Percentiles rank a stretch among this genome's conserved stretches.
These are phyloP conservation scores for Plasmodium cynomolgi DNA, from an alignment of 169 alveolate species.

Conservation along the genomic window DNA sequence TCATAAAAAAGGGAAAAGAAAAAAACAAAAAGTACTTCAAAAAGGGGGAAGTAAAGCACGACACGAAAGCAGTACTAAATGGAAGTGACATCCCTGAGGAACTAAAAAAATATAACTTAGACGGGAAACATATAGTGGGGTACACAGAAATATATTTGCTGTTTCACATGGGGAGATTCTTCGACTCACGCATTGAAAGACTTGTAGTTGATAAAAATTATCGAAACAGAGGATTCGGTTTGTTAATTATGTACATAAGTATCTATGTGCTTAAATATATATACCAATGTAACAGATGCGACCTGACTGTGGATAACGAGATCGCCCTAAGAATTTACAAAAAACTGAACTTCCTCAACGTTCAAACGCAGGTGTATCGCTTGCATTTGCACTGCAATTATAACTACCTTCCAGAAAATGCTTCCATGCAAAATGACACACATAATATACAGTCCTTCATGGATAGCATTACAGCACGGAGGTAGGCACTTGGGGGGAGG, in stretches of 20 bases:
- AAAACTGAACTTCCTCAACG: conserved; percentile 77
- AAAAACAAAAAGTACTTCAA: conserved; percentile 37
- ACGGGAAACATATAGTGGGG: conserved; percentile 75
- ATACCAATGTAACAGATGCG: conserved; percentile 81
- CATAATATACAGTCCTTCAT: conserved; percentile 39
- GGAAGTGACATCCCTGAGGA: conserved; percentile 9
- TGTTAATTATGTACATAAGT: conserved; percentile 73
- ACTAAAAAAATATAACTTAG: conserved; percentile 26
- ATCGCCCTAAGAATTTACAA: conserved; percentile 79
- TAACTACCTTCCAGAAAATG: conserved; percentile 18
- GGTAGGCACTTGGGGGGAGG: background rate
- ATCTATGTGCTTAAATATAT: conserved; percentile 76
- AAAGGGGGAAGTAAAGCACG: background rate
- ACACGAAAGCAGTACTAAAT: conserved; percentile 7
- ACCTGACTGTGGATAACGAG: conserved; percentile 80
- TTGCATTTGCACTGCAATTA: conserved; percentile 50
- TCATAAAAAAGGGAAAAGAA: conserved; percentile 43
- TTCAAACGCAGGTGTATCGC: conserved; percentile 77
- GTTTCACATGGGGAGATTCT: conserved; percentile 85
- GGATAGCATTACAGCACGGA: background rate
- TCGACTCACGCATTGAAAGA: conserved; percentile 84
- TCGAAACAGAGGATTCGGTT: conserved; percentile 79
- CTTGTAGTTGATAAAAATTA: conserved; percentile 78
- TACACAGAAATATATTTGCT: conserved; percentile 81
- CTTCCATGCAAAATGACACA: conserved; percentile 17